Base-by-base conservation (phyloP, 2,329 filamentous ascomycete species). In the Alternaria sp. region DNA sequence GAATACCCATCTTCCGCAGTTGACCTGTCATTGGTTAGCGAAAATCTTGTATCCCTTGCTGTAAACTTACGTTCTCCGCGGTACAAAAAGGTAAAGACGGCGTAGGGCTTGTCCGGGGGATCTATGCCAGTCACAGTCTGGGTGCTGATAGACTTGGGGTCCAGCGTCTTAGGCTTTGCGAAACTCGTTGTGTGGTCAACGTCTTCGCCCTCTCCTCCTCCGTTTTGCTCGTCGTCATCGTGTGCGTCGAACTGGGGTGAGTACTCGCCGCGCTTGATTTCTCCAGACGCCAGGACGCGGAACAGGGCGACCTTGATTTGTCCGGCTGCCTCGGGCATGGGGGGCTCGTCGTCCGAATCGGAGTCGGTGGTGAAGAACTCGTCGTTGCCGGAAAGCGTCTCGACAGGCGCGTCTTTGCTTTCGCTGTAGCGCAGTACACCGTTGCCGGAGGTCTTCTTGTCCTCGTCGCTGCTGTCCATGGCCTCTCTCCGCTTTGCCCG, bases 111-210 rank as follows among this genome's bases (percentile, higher is more conserved):
- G 67, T 98, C 95, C 19, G 94, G 93, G 0, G 93, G 93, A 79
- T 99, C 96, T 66, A 98, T 97, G 17, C 95, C 96, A 9, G 96
- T 98, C n/a, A 99, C 96, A 0, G 96, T 99, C 82, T 99, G 96
- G 3, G 96, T 99, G 77, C 94, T 98, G 77, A 99, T 99, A 3
- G 93, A 93, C 82, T 97, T 97, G 0, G 95, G 95, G 82, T 98
- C 96, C 57, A 97, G 86, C 2, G 93, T 91, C 85, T 97, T 98
- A 13, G 94, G 95, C 82, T 97, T 97, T 10, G 95, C 95, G 80
- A 98, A 98, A 77, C 94, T 97, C 8, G 96, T 98, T 2, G 96
- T 98, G 79, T 99, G 96, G 81, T 98, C 96, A 60, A 97, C 88
- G 74, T 97, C 93, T 72, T 94, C 92, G 64, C 91, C 88, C 26